These are phyloP conservation scores for Daldinia caldariorum DNA, from an alignment of 495 filamentous ascomycete genomes.

Conservation along the genomic window DNA sequence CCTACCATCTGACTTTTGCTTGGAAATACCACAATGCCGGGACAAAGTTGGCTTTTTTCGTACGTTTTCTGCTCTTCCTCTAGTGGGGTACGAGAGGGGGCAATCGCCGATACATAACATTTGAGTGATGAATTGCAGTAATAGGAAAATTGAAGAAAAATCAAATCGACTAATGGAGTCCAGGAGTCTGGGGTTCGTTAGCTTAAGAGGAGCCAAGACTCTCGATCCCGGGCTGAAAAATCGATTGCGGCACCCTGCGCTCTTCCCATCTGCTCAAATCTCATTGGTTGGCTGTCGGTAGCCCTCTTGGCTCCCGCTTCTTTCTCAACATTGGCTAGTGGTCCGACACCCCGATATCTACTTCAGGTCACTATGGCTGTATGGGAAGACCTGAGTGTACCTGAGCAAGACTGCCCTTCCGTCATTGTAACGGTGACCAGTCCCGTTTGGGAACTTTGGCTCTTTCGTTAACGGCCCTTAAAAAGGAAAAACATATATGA, in stretches of 20 bases:
- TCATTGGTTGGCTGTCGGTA: conserved; percentile 35
- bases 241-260: conserved; percentile 48
- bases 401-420: conserved; percentile 34
- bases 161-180: conserved; percentile 34
- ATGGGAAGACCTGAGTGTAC: conserved; percentile 23
- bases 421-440: conserved; percentile 27
- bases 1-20: conserved; percentile 31
- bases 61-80: conserved; percentile 3
- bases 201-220: conserved; percentile 38
- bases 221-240: conserved; percentile 48
- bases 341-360: conserved; percentile 39
- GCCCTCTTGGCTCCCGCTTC: conserved; percentile 40
- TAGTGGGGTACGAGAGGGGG: conserved; percentile 25
- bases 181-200: conserved; percentile 41
- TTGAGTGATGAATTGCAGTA: conserved; percentile 27
- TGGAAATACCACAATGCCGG: conserved; percentile 39
- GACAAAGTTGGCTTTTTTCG: conserved; percentile 12
- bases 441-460: conserved; percentile 19
- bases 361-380: not conserved
- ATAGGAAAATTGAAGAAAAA: conserved; percentile 30
- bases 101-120: conserved; percentile 27
- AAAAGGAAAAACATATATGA: conserved; percentile 5
- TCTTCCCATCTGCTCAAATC: conserved; percentile 24
- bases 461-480: conserved; percentile 1
- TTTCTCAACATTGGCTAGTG: conserved; percentile 35